Evolutionary conservation across 202 grass and related monocot genomes (phyloP).

Genomic region (Dendrocalamus latiflorus): DNA sequence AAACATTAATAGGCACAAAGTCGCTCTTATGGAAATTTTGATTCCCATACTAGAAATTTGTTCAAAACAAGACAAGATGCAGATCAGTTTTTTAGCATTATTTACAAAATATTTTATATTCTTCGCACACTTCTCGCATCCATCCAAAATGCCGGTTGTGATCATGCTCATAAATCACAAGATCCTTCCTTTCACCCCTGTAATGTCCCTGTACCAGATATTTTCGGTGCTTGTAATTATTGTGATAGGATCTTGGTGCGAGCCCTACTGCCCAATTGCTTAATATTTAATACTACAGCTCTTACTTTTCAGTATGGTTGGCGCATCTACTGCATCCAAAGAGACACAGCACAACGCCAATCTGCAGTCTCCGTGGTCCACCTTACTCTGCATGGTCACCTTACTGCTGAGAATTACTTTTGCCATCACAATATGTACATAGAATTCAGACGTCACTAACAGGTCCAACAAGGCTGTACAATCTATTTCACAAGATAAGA

Average conservation of each 20-base stretch:
- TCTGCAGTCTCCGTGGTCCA: background rate
- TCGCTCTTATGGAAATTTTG: no score
- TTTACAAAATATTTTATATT: no score
- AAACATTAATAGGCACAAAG: no score
- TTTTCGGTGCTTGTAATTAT: conserved; percentile 30
- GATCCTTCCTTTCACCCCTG: background rate
- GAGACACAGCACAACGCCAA: background rate
- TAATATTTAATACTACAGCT: background rate
- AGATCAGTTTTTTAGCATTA: no score
- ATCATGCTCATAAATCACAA: background rate
- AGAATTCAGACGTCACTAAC: conserved; percentile 2
- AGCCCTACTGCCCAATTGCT: background rate
- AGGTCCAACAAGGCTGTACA: conserved; percentile 18
- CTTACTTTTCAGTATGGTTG: background rate
- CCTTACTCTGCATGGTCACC: no score
- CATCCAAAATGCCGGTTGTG: background rate
- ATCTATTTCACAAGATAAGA: background rate
- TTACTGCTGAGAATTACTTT: background rate
- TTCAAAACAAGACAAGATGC: no score
- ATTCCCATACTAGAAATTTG: no score
- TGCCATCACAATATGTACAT: background rate
- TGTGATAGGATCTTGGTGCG: conserved; percentile 14
- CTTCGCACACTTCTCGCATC: background rate
- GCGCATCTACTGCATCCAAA: conserved; percentile 2
- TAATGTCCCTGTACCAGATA: background rate